These are phyloP conservation scores for Solanum chacoense DNA, from an alignment of 305 asterid species.

Conservation along the genomic window DNA sequence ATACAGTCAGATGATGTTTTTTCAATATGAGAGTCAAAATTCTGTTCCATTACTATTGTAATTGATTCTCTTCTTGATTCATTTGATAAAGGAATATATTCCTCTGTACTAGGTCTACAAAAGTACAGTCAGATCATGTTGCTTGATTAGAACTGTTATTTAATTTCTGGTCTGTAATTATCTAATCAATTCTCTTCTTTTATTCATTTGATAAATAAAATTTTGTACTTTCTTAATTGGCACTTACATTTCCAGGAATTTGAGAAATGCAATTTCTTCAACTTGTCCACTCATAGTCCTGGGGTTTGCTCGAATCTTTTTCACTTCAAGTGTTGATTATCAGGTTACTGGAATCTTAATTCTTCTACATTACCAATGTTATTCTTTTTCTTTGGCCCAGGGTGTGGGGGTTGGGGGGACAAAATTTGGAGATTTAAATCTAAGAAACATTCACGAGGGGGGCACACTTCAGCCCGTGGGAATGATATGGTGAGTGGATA, in stretches of 20 bases:
- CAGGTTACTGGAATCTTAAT: constrained; percentile 34
- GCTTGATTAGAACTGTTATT: background rate
- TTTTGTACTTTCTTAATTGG: background rate
- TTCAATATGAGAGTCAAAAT: background rate
- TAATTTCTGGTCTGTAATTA: background rate
- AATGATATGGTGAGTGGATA: background rate
- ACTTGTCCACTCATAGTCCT: constrained; percentile 67
- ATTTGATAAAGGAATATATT: background rate
- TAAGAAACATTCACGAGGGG: background rate
- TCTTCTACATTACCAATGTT: background rate
- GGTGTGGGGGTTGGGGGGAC: background rate
- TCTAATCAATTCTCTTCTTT: constrained; percentile 9
- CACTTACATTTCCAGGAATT: constrained; percentile 39
- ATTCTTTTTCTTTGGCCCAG: background rate
- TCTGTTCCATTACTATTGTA: background rate
- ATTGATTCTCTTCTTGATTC: background rate
- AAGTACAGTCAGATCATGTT: background rate
- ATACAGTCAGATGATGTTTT: background rate
- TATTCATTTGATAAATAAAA: background rate
- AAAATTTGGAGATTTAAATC: background rate
- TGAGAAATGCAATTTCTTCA: constrained; percentile 42
- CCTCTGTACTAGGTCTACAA: background rate
- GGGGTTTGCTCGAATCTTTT: constrained; percentile 72
- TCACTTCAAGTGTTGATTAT: constrained; percentile 73
- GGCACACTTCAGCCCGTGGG: background rate